Base-by-base conservation (phyloP, 106 monocot species). In the Amphibolis antarctica region DNA sequence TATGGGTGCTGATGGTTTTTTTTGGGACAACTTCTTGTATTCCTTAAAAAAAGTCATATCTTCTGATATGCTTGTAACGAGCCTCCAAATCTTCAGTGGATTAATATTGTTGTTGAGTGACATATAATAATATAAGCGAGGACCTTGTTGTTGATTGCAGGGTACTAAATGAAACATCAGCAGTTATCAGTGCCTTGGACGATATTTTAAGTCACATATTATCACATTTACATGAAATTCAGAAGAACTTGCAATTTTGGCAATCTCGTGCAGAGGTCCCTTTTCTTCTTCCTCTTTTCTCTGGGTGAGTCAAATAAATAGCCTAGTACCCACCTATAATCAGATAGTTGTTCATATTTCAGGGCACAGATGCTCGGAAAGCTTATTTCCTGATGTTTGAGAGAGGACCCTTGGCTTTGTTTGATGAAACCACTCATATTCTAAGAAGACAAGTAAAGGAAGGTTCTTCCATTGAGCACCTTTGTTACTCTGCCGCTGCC, bases 161-260 rank as follows among this genome's bases (percentile, higher is more conserved):
- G 67, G 68, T 65, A 49, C 47, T 66, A 23, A 65, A 51, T 55
- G 82, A 82, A 69, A 54, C 68, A 53, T 76, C 94, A 4, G 71
- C 42, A 71, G 50, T 80, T 31, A 30, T 76, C 57, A 31, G 56
- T 50, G 54, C 84, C 27, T 68, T 89, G 61, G 83, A 96, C 66
- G 94, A 96, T 65, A 78, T 89, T 44, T 70, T 80, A 56, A 78
- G 82, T 18, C 77, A 71, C 24, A 59, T 68, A 42, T 31, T 89
- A 26, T 79, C 71, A 52, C 83, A 67, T 71, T 71, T 94, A 71
- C 94, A 86, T 62, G 48, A 29, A 50, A 74, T 89, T 43, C 86
- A 86, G 44, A 94, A 86, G 68, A 94, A 77, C 54, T 62, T 96
- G 74, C 55, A 76, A 14, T 96, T 89, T 73, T 96, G 94, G 89